These are phyloP conservation scores for Calendula officinalis DNA, from an alignment of 129 eudicot genomes.

Conservation along the genomic window DNA sequence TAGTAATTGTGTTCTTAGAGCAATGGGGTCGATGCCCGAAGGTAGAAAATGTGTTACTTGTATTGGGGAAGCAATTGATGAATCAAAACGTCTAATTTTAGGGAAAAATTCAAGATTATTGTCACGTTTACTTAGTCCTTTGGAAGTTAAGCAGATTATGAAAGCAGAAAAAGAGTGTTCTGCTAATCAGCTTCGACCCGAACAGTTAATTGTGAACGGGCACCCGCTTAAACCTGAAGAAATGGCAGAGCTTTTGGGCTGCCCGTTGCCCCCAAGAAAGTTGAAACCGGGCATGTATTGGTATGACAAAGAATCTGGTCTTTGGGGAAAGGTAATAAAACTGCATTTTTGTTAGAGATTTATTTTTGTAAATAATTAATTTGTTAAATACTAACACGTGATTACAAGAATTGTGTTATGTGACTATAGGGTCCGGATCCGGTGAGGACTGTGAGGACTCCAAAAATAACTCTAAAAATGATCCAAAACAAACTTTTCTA, in stretches of 20 bases:
- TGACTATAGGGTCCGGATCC: too few species aligned
- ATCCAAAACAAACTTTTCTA: too few species aligned
- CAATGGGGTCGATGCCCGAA: slow-evolving; percentile 99
- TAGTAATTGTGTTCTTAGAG: slow-evolving; percentile 92
- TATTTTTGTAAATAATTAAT: too few species aligned
- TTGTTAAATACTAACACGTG: too few species aligned
- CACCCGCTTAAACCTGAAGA: slow-evolving; percentile 89
- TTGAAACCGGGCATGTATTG: slow-evolving; percentile 92
- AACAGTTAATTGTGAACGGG: slow-evolving; percentile 85
- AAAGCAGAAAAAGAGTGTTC: slow-evolving; percentile 94
- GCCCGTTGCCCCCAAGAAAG: slow-evolving; percentile 84
- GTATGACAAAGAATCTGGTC: slow-evolving; percentile 99
- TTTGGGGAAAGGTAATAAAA: slow-evolving; percentile 96
- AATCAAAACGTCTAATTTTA: slow-evolving; percentile 63
- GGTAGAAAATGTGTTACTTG: slow-evolving; percentile 98
- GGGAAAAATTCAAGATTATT: slow-evolving; percentile 87
- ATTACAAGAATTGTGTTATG: too few species aligned
- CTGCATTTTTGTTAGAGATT: slow-evolving; percentile 3
- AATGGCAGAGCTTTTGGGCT: slow-evolving; percentile 86
- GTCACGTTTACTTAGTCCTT: slow-evolving; percentile 78
- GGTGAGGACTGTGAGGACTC: too few species aligned
- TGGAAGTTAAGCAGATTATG: slow-evolving; percentile 95
- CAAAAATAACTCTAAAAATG: too few species aligned
- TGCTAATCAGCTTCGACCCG: slow-evolving; percentile 98
- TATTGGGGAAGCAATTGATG: slow-evolving; percentile 92